Evolutionary conservation across 2,329 filamentous ascomycete genomes (phyloP).

Genomic region (Penicillium brasilianum): DNA sequence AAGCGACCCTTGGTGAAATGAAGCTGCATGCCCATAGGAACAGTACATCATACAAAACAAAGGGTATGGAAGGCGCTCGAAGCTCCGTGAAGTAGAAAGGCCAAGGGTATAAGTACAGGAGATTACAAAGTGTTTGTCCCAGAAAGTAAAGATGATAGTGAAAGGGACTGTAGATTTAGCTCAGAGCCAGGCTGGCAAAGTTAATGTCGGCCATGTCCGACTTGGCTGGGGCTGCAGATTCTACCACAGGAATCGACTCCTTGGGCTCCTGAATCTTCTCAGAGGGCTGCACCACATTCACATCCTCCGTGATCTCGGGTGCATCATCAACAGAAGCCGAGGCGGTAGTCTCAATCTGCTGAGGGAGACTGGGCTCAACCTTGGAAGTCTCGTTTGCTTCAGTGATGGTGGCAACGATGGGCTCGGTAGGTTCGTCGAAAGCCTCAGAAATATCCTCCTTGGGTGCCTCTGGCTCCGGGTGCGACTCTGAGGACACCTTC

Average conservation of each 20-base stretch:
- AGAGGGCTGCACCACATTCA: slow-evolving; percentile 4
- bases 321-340: slow-evolving; percentile 44
- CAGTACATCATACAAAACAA: neutral
- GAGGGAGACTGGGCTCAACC: slow-evolving; percentile 2
- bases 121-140: slow-evolving; percentile 11
- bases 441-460: slow-evolving; percentile 6
- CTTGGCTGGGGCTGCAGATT: slow-evolving; percentile 20
- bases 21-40: neutral
- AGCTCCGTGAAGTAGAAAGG: slow-evolving; percentile 9
- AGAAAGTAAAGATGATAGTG: slow-evolving; percentile 17
- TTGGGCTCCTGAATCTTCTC: slow-evolving; percentile 12
- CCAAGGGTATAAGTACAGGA: slow-evolving; percentile 26
- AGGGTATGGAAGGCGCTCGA: neutral
- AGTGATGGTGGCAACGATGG: neutral
- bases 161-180: slow-evolving; percentile 19
- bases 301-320: slow-evolving; percentile 54
- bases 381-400: slow-evolving; percentile 14
- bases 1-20: neutral
- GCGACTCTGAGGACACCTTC: neutral
- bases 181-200: slow-evolving; percentile 32
- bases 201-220: slow-evolving; percentile 33
- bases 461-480: slow-evolving; percentile 17
- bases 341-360: slow-evolving; percentile 4
- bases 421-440: slow-evolving; percentile 3
- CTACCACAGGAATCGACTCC: slow-evolving; percentile 13